A percentile compares a stretch with the other conserved stretches of the same genome.
Evolutionary conservation across 2,329 filamentous ascomycete genomes (phyloP).

Genomic region (Magnaporthiopsis rhizophila): DNA sequence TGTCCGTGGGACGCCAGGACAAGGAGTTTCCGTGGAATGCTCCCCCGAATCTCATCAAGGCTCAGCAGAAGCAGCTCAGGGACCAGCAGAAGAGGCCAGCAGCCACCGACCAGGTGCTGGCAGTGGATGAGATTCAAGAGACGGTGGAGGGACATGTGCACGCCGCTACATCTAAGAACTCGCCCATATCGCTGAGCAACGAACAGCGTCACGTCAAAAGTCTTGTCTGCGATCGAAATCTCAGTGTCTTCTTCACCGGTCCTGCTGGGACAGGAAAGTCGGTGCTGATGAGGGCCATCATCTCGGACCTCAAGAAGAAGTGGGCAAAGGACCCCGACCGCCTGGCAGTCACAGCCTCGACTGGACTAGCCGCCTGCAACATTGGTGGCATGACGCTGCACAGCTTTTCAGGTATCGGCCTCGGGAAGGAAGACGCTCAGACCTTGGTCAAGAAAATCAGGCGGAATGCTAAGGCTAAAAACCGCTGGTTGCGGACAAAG

Average conservation of each 20-base stretch:
- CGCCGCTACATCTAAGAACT: not conserved
- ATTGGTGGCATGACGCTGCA: constrained; percentile 93
- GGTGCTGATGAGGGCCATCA: constrained; percentile 88
- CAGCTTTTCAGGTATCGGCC: constrained; percentile 89
- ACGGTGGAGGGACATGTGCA: not conserved
- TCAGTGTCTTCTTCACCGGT: constrained; percentile 96
- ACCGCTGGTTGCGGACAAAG: constrained; percentile 81
- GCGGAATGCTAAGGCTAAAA: constrained; percentile 78
- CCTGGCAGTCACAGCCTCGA: constrained; percentile 90
- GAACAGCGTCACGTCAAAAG: constrained; percentile 82
- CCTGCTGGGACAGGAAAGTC: constrained; percentile 97
- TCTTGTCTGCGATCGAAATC: constrained; percentile 68
- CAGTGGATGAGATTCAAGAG: constrained; percentile 1
- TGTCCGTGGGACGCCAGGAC: constrained; percentile 14
- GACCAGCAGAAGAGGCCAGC: constrained; percentile 46
- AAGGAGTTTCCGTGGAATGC: constrained; percentile 56
- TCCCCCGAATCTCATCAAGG: constrained; percentile 65
- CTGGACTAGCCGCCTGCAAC: constrained; percentile 91
- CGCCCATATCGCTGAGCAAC: constrained; percentile 65
- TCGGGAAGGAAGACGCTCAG: constrained; percentile 80
- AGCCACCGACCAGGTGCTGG: constrained; percentile 20
- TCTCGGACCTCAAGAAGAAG: constrained; percentile 70
- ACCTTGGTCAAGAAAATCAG: constrained; percentile 86
- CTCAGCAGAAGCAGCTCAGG: constrained; percentile 67
- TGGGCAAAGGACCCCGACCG: constrained; percentile 69